Conservation (phyloP, 2,329 filamentous ascomycete species). For the Aspergillus sp. region DNA sequence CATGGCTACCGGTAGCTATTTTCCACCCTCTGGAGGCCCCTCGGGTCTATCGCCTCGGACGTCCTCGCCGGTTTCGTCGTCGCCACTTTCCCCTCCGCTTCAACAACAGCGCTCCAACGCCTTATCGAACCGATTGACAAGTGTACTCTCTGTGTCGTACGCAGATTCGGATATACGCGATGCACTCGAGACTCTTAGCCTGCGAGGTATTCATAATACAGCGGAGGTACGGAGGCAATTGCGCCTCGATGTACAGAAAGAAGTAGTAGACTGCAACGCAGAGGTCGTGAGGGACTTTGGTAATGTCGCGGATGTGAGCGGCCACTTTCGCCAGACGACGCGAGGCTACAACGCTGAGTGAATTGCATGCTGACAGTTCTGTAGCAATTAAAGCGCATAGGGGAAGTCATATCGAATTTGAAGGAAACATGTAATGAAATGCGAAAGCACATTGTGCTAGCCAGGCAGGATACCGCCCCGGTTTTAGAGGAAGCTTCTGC, state of each 20-base stretch:
- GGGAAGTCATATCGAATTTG: slow-evolving; percentile 71
- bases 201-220: slow-evolving; percentile 68
- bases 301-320: slow-evolving; percentile 75
- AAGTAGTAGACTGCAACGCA: slow-evolving; percentile 90
- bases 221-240: slow-evolving; percentile 76
- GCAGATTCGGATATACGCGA: slow-evolving; percentile 89
- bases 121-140: slow-evolving; percentile 77
- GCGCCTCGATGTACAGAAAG: slow-evolving; percentile 80
- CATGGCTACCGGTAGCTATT: slow-evolving; percentile 36
- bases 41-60: slow-evolving; percentile 24
- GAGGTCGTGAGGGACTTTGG: slow-evolving; percentile 87
- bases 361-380: not conserved
- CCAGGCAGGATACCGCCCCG: slow-evolving; percentile 70
- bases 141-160: slow-evolving; percentile 86
- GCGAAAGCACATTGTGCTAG: slow-evolving; percentile 72
- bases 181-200: slow-evolving; percentile 75
- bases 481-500: slow-evolving; percentile 74
- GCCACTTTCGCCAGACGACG: slow-evolving; percentile 2
- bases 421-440: slow-evolving; percentile 80
- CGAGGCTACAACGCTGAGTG: not conserved
- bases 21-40: slow-evolving; percentile 22
- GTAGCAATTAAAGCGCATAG: slow-evolving; percentile 84
- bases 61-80: slow-evolving; percentile 26
- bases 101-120: slow-evolving; percentile 55
- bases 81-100: slow-evolving; percentile 31